These are phyloP conservation scores for Heliosperma pusillum DNA, from an alignment of 148 eudicot genomes.

Conservation along the genomic window DNA sequence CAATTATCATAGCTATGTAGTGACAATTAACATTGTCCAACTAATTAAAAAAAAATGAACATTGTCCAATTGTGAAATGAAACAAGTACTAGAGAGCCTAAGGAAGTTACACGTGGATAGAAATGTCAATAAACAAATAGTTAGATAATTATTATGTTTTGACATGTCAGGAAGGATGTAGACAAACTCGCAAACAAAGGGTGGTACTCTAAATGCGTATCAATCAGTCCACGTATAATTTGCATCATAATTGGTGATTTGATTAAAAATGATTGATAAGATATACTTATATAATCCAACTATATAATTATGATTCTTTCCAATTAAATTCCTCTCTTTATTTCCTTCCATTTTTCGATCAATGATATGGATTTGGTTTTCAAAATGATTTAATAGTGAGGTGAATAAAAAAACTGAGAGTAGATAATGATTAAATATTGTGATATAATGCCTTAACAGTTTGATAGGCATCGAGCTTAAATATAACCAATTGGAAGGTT, in stretches of 20 bases:
- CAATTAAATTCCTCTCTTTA: no score
- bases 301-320: no score
- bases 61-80: not conserved
- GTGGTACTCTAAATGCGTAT: constrained; percentile 7
- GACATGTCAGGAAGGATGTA: not conserved
- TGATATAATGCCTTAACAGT: not conserved
- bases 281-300: not conserved
- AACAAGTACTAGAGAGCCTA: no score
- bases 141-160: not conserved
- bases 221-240: constrained; percentile 25
- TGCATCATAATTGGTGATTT: constrained; percentile 5
- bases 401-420: no score
- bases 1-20: no score
- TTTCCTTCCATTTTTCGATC: no score
- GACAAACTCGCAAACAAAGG: not conserved
- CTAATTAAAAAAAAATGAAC: no score
- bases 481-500: no score
- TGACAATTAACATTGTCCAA: not conserved
- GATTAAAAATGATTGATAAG: constrained; percentile 13
- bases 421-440: no score
- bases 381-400: no score
- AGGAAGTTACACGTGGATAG: constrained; percentile 3
- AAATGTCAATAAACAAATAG: not conserved
- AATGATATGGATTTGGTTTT: no score
- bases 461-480: not conserved